Evolutionary conservation across 176 grass and related monocot species (phyloP), one percentile per base, ranked within the genome.

Genomic region (Saccharum officinarum): DNA sequence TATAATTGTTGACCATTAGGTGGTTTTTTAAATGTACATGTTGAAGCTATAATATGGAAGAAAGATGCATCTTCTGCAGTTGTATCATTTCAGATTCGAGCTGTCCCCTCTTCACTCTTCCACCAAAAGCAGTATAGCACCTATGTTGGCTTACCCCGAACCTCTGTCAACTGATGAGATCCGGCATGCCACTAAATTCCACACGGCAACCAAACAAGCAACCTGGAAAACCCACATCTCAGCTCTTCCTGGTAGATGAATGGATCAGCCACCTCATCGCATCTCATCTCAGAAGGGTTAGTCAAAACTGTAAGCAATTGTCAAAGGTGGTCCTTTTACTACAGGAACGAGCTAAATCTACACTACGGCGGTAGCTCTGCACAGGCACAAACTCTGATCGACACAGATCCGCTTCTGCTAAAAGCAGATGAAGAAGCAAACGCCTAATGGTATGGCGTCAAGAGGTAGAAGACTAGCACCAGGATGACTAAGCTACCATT

Each of bases 11-110:
- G 68, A 83, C 74, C 38, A 68, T 10, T 39, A 83, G 45, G 8
- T 41, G 47, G 49, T 28, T 79, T 75, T 78, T 36, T 28, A 39
- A 73, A 73, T 60, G 52, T 40, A 46, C 71, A 30, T n/a, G 17
- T 47, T 47, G 54, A 90, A 86, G 59, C 45, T 73, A 83, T 67
- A 59, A 66, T 59, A 57, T 78, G 42, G 88, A 79, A 86, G 17
- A 26, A 11, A 67, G 73, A 54, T 79, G 67, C 83, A 60, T 76
- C 33, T 79, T 50, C 79, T 60, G 6, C 75, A 79, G 68, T 31
- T 83, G 67, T 70, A 71, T 83, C 65, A 79, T 86, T 73, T 33
- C 45, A 4, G 67, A 87, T 87, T 74, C 67, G 9, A 37, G 57
- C 7, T 79, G 55, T 49, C 59, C 59, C 72, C 73, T 28, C 26